These are phyloP conservation scores for Beta vulgaris DNA, from an alignment of 148 eudicot genomes.

Conservation along the genomic window DNA sequence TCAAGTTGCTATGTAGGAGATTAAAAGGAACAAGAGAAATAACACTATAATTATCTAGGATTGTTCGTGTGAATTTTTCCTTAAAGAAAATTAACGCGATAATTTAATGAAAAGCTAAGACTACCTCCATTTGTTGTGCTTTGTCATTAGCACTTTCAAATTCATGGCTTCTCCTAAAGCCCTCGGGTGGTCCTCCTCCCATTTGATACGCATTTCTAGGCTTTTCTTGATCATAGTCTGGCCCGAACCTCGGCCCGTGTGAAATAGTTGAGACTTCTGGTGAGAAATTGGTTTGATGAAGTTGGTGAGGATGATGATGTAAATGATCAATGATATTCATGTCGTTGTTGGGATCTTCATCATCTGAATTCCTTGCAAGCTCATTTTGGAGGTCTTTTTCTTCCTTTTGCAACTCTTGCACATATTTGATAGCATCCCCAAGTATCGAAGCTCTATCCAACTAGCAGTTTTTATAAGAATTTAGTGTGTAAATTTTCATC, in stretches of 20 bases:
- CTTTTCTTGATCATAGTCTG: constrained; percentile 39
- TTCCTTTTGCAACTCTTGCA: constrained; percentile 72
- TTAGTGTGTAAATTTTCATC: too few relatives aligned
- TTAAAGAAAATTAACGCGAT: neutral
- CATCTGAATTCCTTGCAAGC: constrained; percentile 69
- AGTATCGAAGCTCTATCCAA: constrained; percentile 89
- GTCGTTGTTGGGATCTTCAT: constrained; percentile 36
- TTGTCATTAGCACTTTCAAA: constrained; percentile 41
- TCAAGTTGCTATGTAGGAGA: too few relatives aligned
- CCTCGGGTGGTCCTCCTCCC: constrained; percentile 40
- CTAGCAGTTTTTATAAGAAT: constrained; percentile 31
- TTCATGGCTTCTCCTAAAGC: constrained; percentile 37
- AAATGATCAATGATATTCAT: constrained; percentile 8
- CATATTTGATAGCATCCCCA: constrained; percentile 88
- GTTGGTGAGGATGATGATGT: constrained; percentile 22
- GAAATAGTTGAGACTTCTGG: constrained; percentile 29
- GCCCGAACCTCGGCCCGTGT: constrained; percentile 22
- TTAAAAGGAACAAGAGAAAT: too few relatives aligned
- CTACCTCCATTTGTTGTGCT: constrained; percentile 89
- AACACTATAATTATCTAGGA: neutral
- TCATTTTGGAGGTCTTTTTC: constrained; percentile 62
- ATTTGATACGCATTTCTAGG: constrained; percentile 32
- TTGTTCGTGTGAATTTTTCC: too few relatives aligned
- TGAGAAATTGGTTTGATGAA: constrained; percentile 25
- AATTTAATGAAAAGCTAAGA: neutral